Base-by-base conservation (phyloP, 305 asterid genomes). In the Solanum aculeatissimum region DNA sequence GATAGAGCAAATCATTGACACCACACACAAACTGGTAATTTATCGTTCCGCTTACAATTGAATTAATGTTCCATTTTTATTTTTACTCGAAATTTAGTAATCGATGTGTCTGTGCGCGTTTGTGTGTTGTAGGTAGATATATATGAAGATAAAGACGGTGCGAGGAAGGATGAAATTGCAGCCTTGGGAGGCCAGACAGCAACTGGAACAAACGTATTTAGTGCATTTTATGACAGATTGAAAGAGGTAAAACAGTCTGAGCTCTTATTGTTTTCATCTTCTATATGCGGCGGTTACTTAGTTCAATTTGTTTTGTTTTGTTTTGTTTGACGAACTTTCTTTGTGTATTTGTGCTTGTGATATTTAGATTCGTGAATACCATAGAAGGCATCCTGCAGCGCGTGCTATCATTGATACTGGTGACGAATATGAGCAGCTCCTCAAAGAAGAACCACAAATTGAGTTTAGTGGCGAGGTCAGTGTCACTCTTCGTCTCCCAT, bases 121-220 rank as follows among this genome's bases (percentile, higher is more conserved):
- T 55, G 53, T 47, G 65, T 38, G 54, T 78, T 25, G 29, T 85
- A 95, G 98, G 85, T 94, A 88, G 99, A 95, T 77, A 90, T 95
- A 51, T 97, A 97, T 78, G 99, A 93, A 83, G 99, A 95, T 85
- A 89, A 92, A 62, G 99, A 97, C 88, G 90, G 74, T 81, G 92
- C 97, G 23, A 89, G 99, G 93, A 95, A 92, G 89, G 99, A 97
- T 85, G 99, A 97, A 89, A 97, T 97, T 87, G 99, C 98, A 16
- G 98, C 98, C 3, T 95, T 97, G 7, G 99, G 99, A 79, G 99
- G 99, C n/a, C 97, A 91, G 93, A 94, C 98, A 55, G 89, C 91
- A 2, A 83, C 98, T 7, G 97, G 98, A 10, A 90, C 98, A 47
- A 95, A 95, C 84, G 95, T 97, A 49, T 97, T 94, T 83, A 97